Conservation (phyloP, 805 yeast genomes). For the Candida hispaniensis region DNA sequence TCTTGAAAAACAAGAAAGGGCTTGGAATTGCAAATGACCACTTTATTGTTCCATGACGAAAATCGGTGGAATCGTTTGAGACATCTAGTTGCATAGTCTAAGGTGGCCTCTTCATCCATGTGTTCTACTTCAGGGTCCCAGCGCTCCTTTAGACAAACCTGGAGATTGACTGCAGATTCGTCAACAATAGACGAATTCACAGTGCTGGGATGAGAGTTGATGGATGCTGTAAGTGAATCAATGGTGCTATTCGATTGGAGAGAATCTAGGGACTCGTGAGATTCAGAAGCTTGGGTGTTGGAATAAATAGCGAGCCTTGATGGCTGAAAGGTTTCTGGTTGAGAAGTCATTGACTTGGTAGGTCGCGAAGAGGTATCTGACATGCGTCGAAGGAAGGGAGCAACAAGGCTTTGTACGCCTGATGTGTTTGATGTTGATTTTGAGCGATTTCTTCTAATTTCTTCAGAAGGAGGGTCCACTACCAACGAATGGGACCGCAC, state of each 20-base stretch:
- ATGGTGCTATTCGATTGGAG: conserved; percentile 10
- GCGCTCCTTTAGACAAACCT: too few relatives aligned
- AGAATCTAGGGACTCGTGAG: conserved; percentile 5
- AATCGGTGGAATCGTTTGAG: conserved; percentile 16
- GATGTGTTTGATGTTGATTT: conserved; percentile 7
- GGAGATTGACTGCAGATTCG: conserved; percentile 1
- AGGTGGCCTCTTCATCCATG: conserved; percentile 13
- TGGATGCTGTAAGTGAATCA: conserved; percentile 12
- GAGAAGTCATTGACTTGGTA: too few relatives aligned
- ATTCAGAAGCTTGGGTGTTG: conserved; percentile 6
- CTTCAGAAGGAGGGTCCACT: too few relatives aligned
- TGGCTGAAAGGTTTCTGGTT: neutral
- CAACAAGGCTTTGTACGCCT: too few relatives aligned
- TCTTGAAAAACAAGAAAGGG: conserved; percentile 14
- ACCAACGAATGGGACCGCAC: too few relatives aligned
- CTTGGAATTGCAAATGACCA: conserved; percentile 13
- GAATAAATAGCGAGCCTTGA: conserved; percentile 7
- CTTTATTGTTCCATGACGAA: conserved; percentile 12
- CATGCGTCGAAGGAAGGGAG: conserved; percentile 6
- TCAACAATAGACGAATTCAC: conserved; percentile 11
- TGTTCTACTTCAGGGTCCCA: conserved; percentile 16
- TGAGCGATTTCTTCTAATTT: too few relatives aligned
- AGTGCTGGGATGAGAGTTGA: conserved; percentile 4
- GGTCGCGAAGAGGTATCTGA: too few relatives aligned
- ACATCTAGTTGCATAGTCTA: conserved; percentile 14